phyloP scores from a whole-genome alignment of 768 basidiomycete genomes.

The Lactarius pseudohatsudake region DNA sequence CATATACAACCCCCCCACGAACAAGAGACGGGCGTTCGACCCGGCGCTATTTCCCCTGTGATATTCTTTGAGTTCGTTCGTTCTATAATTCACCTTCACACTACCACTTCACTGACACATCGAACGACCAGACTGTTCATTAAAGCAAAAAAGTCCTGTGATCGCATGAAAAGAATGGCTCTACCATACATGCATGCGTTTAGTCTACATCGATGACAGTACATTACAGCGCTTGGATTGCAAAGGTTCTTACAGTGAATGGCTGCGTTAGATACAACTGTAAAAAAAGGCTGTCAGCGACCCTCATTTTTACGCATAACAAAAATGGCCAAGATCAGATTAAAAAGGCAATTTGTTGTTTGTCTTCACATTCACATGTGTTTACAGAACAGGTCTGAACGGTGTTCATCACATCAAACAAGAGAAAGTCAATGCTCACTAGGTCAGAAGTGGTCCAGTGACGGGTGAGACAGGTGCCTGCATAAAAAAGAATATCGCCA shows the following conservation, averaged over 20 bases:
- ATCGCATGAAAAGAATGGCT: conserved; percentile 10
- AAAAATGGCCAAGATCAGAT: conserved; percentile 17
- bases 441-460: background rate
- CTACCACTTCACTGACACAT: background rate
- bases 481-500: conserved; percentile 21
- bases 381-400: conserved; percentile 70
- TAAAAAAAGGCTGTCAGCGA: background rate
- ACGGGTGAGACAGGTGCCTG: background rate
- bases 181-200: conserved; percentile 13
- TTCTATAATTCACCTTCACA: background rate
- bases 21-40: background rate
- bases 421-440: conserved; percentile 26
- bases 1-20: background rate
- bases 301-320: background rate
- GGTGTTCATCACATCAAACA: conserved; percentile 45
- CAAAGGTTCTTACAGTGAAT: conserved; percentile 5
- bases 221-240: conserved; percentile 12
- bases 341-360: conserved; percentile 53
- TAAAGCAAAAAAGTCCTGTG: background rate
- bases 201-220: conserved; percentile 23
- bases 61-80: background rate
- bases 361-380: conserved; percentile 47
- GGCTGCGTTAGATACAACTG: conserved; percentile 3
- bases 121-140: background rate
- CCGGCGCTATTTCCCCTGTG: background rate